Base-by-base conservation (phyloP, 768 basidiomycete genomes). In the Mrakia blollopis region DNA sequence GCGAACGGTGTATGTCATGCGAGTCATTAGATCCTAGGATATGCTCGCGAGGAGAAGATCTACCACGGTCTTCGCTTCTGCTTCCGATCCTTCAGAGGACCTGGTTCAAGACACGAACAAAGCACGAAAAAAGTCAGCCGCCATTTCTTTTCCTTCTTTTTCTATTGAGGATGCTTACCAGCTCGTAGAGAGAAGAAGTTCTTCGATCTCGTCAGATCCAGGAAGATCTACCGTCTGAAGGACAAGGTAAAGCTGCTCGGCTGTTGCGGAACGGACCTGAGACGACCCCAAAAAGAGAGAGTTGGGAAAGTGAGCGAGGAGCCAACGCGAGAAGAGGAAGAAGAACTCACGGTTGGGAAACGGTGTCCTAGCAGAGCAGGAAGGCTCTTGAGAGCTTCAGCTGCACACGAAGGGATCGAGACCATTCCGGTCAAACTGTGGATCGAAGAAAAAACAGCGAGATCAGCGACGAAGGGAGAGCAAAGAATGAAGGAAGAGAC, bases 201-300 rank as follows among this genome's bases (percentile, higher is more conserved):
- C 79, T 23, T 80, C 80, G 7, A 80, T 32, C 44, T 77, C 79
- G 3, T 78, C 79, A 14, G 77, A 44, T 18, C 65, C 77, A 13
- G 91, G 81, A 9, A 79, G 32, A 79, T 92, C 92, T 65, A 86
- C 86, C 80, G 88, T 88, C 82, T 93, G 91, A 50, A 95, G 83
- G 23, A 88, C 86, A 37, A 92, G 85, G 81, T 94, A 97, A 11
- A 97, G 83, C 79, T 91, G 88, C 82, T 96, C 94, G 3, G 93
- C 92, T 1, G 92, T 89, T 77, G 90, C 89, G 14, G 89, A 86
- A 74, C 94, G 89, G 75, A 94, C 86, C 93, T 96, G 79, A n/a
- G 57, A 9, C 57, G 57, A n/a, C 11, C 39, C 14, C n/a, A 18
- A 47, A 5, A 18, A 57, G 21, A 3, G 47, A 50, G 47, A 7